Conservation (phyloP, 2,329 filamentous ascomycete species). For the Salinomyces thailandicus region DNA sequence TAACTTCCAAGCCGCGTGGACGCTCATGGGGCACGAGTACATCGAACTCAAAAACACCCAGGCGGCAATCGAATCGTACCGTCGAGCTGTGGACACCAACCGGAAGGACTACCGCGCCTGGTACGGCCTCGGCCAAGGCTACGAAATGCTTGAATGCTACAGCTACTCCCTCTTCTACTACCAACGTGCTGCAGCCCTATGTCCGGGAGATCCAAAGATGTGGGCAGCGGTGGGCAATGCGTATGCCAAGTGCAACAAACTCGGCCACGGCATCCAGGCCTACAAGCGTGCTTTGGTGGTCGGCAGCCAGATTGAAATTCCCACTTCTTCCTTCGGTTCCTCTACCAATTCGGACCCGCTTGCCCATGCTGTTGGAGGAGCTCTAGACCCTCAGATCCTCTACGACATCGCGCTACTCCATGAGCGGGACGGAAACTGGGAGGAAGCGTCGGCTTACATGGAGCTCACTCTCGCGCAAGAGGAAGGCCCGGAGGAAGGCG, state of each 20-base stretch:
- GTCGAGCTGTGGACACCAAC: constrained; percentile 90
- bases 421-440: constrained; percentile 64
- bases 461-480: constrained; percentile 90
- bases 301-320: constrained; percentile 71
- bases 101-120: constrained; percentile 93
- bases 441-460: constrained; percentile 87
- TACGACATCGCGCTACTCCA: constrained; percentile 85
- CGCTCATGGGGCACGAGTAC: constrained; percentile 96
- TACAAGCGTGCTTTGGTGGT: constrained; percentile 85
- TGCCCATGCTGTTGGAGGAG: constrained; percentile 39
- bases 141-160: constrained; percentile 96
- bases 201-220: constrained; percentile 97
- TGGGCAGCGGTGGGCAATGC: constrained; percentile 94
- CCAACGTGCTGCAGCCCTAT: constrained; percentile 81
- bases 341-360: constrained; percentile 29
- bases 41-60: constrained; percentile 98
- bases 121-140: constrained; percentile 95
- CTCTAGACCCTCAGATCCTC: constrained; percentile 83
- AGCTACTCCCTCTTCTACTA: constrained; percentile 97
- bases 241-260: constrained; percentile 76
- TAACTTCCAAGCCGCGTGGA: constrained; percentile 90
- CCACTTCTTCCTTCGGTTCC: constrained; percentile 36
- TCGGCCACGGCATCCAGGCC: constrained; percentile 86
- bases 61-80: constrained; percentile 92
- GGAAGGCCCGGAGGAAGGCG: constrained; percentile 48